phyloP scores from a whole-genome alignment of 441 rosid genomes.

The Gossypium aridum region DNA sequence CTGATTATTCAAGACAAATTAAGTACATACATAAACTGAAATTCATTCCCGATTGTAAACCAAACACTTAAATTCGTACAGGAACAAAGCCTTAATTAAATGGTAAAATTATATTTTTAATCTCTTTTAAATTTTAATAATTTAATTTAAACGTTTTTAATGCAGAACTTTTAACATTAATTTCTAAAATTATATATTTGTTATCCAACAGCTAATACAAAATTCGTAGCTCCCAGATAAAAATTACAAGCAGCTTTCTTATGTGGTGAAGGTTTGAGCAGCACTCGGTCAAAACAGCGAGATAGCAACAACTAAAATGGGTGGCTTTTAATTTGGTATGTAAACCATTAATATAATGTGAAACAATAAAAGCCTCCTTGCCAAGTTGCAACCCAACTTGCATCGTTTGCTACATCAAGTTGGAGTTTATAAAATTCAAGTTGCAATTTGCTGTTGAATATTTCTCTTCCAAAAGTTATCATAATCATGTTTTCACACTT shows the following conservation, averaged over 20 bases:
- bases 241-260: background rate
- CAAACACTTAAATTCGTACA: too few species aligned
- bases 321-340: background rate
- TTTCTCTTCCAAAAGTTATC: background rate
- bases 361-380: slow-evolving; percentile 31
- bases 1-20: too few species aligned
- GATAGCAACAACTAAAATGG: background rate
- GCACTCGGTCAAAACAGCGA: slow-evolving; percentile 12
- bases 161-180: background rate
- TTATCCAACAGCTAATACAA: background rate
- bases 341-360: background rate
- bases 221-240: background rate
- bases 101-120: background rate
- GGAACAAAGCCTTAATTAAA: too few species aligned
- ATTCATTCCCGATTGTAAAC: too few species aligned
- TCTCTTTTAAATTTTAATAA: background rate
- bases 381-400: slow-evolving; percentile 64
- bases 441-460: slow-evolving; percentile 28
- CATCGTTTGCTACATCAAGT: slow-evolving; percentile 26
- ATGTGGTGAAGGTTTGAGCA: background rate
- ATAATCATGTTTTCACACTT: background rate
- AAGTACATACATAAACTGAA: too few species aligned
- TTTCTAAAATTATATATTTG: background rate
- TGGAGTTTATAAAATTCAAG: slow-evolving; percentile 32
- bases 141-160: too few species aligned